Base-by-base conservation (phyloP, 805 yeast species). In the Sugiyamaella chiloensis region DNA sequence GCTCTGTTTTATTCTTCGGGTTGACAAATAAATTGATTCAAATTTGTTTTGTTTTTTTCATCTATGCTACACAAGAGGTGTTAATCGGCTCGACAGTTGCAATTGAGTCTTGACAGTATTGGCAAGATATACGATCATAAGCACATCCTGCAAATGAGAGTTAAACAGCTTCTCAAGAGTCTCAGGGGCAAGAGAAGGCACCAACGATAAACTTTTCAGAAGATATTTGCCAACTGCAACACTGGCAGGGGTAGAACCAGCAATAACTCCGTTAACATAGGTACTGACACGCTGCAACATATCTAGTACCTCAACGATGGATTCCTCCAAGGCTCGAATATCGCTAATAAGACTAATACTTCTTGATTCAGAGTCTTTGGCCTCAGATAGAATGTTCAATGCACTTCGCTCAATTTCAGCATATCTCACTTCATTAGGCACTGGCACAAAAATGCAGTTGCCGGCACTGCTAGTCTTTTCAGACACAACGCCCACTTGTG, bases 41-140 rank as follows among this genome's bases (percentile, higher is more conserved):
- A n/a, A n/a, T 26, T 26, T 26, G 29, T 26, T 26, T 26, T 26
- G 29, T 26, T 26, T 26, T 26, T 24, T 26, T 34, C 9, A 20
- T 3, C 30, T 23, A 21, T 37, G 42, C 48, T 58, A 75, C 34
- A 73, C 69, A 49, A 75, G 63, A 29, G 83, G 79, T 41, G 87
- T 81, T 60, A 87, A 75, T 64, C 85, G 80, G 41, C 88, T 81
- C 60, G 88, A 80, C 61, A 85, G 73, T 64, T 85, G 90, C 54
- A 87, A 75, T 70, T 88, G 96, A 54, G 88, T 85, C 70, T 85
- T 86, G 58, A 88, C 81, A 47, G 93, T 85, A 56, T 83, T 80
- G 48, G 95, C 83, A 67, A 88, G 75, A 63, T 83, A 85, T 63
- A 86, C 91, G 53, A 88, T 77, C 80, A 87, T 79, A 52, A 85